Percentiles rank a stretch among this genome's conserved stretches.
Conservation (phyloP, 192 early-diverging fungal species). For the Jimgerdemannia flammicorona region DNA sequence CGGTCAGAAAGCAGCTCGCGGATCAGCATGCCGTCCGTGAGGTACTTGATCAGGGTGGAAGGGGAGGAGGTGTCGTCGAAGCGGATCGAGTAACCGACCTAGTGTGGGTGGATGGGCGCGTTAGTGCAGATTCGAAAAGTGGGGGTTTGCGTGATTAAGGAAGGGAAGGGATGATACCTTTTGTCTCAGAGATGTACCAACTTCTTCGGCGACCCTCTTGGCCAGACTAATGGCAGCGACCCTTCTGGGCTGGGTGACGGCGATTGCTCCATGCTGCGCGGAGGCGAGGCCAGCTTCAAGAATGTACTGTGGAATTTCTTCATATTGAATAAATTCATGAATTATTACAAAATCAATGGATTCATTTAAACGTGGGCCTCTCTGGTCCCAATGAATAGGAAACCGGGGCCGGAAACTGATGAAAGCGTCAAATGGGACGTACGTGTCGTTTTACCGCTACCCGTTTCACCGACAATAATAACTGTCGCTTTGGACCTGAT, state of each 20-base stretch:
- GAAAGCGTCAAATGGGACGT: conserved; percentile 9
- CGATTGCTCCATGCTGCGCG: conserved; percentile 58
- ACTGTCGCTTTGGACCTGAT: conserved; percentile 42
- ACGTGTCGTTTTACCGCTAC: conserved; percentile 80
- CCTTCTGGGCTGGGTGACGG: conserved; percentile 81
- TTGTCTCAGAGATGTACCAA: conserved; percentile 62
- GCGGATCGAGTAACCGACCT: conserved; percentile 93
- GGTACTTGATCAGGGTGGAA: conserved; percentile 83
- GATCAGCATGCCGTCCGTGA: conserved; percentile 96
- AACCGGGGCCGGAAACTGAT: background rate
- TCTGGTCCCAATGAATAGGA: background rate
- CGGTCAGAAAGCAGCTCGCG: conserved; percentile 86
- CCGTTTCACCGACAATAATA: conserved; percentile 78
- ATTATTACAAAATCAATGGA: background rate
- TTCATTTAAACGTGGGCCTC: background rate
- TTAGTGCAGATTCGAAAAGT: background rate
- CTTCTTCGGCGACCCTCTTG: conserved; percentile 75
- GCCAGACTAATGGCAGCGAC: conserved; percentile 84
- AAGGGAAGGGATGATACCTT: conserved; percentile 4
- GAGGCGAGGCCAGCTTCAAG: conserved; percentile 59
- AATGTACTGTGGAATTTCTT: conserved; percentile 92
- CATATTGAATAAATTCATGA: conserved; percentile 10
- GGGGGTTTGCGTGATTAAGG: background rate
- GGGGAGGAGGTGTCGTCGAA: conserved; percentile 89
- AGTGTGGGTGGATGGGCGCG: background rate